phyloP scores from a whole-genome alignment of 495 filamentous ascomycete species.

The Hyphodiscus hymeniophilus region DNA sequence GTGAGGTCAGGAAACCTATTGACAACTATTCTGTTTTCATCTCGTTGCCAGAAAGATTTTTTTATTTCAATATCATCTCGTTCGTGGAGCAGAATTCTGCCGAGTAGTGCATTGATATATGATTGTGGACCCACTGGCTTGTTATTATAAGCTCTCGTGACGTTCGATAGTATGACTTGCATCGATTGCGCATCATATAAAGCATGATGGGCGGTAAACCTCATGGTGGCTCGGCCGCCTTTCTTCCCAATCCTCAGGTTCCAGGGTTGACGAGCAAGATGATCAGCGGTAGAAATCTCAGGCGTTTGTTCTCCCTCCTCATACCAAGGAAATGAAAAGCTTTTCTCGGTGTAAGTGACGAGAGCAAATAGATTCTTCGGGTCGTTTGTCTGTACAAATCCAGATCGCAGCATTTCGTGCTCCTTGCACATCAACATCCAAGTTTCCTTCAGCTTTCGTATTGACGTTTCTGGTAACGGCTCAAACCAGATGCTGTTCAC shows the following conservation, averaged over 20 bases:
- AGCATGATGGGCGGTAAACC: slow-evolving; percentile 60
- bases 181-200: slow-evolving; percentile 73
- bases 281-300: slow-evolving; percentile 4
- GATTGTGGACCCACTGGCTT: slow-evolving; percentile 12
- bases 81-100: slow-evolving; percentile 41
- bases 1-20: slow-evolving; percentile 64
- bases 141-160: slow-evolving; percentile 34
- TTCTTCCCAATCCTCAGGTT: slow-evolving; percentile 29
- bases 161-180: slow-evolving; percentile 46
- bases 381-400: slow-evolving; percentile 16
- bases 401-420: slow-evolving; percentile 19
- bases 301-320: background rate
- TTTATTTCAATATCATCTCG: slow-evolving; percentile 25
- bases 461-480: slow-evolving; percentile 21
- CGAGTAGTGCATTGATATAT: slow-evolving; percentile 35
- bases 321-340: slow-evolving; percentile 32
- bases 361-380: slow-evolving; percentile 38
- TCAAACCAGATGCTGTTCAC: slow-evolving; percentile 50
- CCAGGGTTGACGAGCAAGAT: slow-evolving; percentile 31
- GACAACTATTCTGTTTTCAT: slow-evolving; percentile 41
- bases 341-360: slow-evolving; percentile 40
- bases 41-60: slow-evolving; percentile 52
- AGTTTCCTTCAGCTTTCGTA: slow-evolving; percentile 9
- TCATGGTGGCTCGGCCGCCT: slow-evolving; percentile 22
- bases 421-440: slow-evolving; percentile 11